Percentiles rank a stretch among this genome's conserved stretches.
These are phyloP conservation scores for Gnomoniopsis smithogilvyi DNA, from an alignment of 2,329 filamentous ascomycete species.

Conservation along the genomic window DNA sequence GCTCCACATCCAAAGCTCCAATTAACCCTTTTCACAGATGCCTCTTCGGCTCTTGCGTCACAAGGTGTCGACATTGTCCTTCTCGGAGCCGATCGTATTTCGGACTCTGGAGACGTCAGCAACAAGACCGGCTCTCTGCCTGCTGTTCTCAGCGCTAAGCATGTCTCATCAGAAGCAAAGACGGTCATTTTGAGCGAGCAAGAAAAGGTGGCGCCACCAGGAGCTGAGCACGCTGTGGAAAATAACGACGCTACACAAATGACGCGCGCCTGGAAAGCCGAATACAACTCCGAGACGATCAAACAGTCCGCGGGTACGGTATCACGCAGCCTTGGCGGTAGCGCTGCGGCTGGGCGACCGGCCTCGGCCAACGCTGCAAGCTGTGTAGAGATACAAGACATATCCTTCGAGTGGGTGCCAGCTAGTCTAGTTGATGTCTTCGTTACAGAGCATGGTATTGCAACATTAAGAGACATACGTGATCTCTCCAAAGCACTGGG, in stretches of 20 bases:
- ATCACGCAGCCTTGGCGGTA: constrained; percentile 2
- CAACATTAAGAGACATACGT: constrained; percentile 35
- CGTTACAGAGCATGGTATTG: constrained; percentile 51
- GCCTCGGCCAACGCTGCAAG: constrained; percentile 2
- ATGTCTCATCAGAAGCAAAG: constrained; percentile 41
- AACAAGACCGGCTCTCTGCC: constrained; percentile 67
- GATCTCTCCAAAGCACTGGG: constrained; percentile 34
- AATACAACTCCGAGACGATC: constrained; percentile 24
- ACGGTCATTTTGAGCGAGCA: constrained; percentile 56
- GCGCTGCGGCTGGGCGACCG: background rate
- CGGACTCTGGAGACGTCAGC: constrained; percentile 53
- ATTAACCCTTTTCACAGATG: constrained; percentile 56
- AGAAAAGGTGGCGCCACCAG: constrained; percentile 57
- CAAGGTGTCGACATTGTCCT: constrained; percentile 53
- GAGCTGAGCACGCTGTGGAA: constrained; percentile 41
- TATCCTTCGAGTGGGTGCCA: constrained; percentile 62
- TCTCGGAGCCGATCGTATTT: constrained; percentile 63
- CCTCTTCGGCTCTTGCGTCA: constrained; percentile 53
- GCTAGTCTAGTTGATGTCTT: constrained; percentile 48
- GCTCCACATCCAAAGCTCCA: constrained; percentile 24
- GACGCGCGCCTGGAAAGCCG: constrained; percentile 39
- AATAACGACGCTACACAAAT: constrained; percentile 54
- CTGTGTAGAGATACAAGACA: constrained; percentile 39
- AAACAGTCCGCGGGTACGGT: constrained; percentile 20
- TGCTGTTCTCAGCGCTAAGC: constrained; percentile 51